Base-by-base conservation (phyloP, 495 filamentous ascomycete species). In the Aspergillus biplanus region DNA sequence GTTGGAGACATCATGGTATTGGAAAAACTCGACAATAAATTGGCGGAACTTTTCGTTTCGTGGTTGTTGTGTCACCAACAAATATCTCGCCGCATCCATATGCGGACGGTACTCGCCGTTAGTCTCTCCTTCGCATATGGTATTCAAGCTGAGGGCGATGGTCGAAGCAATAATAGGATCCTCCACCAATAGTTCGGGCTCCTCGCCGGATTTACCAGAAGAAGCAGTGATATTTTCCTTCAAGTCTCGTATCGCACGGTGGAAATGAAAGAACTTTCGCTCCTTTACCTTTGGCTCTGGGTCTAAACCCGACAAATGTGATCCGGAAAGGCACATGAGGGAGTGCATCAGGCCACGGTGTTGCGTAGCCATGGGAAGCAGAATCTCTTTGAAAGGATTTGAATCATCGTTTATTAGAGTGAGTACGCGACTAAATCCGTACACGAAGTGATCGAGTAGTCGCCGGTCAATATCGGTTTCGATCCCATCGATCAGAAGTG, bases 341-440 rank as follows among this genome's bases (percentile, higher is more conserved):
- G 92, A 95, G 74, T 97, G 93, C 93, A 97, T 97, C 47, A 97
- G 80, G 13, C 93, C 92, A 53, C 86, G 84, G 70, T 97, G 90
- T 58, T 89, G 82, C 12, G 91, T 86, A 0, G 93, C 93, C 82
- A 97, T 90, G 31, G 92, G 91, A 7, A 97, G 82, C 55, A 97
- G 81, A 74, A 95, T 89, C 64, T 92, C 90, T 69, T 92, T 92
- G 78, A 96, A 97, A 11, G 92, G 92, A 70, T 96, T 96, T 59
- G 89, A 89, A 66, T 90, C 85, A 71, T 95, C 91, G 48, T 89
- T 91, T 68, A 94, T 90, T 33, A 94, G 82, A 11, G 90, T 95
- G 57, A 97, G 79, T 5, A 96, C 91, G 31, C 86, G 82, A 74
- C 90, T 93, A 57, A 96, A 84, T 35, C 90, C 86, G 68, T 85